phyloP scores from a whole-genome alignment of 2,329 filamentous ascomycete species.

The Phyllosticta capitalensis region DNA sequence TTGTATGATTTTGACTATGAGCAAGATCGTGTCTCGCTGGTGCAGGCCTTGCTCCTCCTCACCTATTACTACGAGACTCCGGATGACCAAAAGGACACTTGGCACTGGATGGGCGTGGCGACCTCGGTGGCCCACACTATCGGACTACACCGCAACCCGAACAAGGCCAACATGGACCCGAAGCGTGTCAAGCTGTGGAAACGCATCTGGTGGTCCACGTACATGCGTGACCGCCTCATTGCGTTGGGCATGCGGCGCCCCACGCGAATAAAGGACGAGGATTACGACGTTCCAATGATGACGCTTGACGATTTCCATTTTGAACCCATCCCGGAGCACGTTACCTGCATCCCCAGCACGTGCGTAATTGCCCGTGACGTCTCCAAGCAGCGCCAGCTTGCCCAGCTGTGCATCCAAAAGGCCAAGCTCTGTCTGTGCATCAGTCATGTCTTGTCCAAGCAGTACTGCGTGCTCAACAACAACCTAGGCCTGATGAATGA shows the following conservation, averaged over 20 bases:
- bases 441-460: slow-evolving; percentile 77
- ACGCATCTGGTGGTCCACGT: slow-evolving; percentile 95
- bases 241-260: slow-evolving; percentile 89
- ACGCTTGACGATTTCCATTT: slow-evolving; percentile 78
- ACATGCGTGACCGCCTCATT: slow-evolving; percentile 87
- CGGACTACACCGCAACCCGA: slow-evolving; percentile 78
- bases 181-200: slow-evolving; percentile 80
- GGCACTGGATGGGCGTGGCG: slow-evolving; percentile 98
- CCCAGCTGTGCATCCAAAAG: slow-evolving; percentile 84
- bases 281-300: slow-evolving; percentile 90
- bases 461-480: slow-evolving; percentile 84
- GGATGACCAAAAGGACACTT: slow-evolving; percentile 94
- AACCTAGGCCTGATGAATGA: slow-evolving; percentile 64
- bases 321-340: slow-evolving; percentile 54
- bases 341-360: slow-evolving; percentile 57
- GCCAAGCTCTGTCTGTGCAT: slow-evolving; percentile 83
- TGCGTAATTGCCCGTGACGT: slow-evolving; percentile 64
- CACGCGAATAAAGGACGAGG: slow-evolving; percentile 84
- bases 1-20: slow-evolving; percentile 96
- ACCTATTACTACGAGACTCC: slow-evolving; percentile 98
- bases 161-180: slow-evolving; percentile 63
- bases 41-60: slow-evolving; percentile 83
- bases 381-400: slow-evolving; percentile 66
- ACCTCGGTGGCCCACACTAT: slow-evolving; percentile 90
- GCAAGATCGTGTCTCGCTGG: slow-evolving; percentile 74